Conservation (phyloP, 2,329 filamentous ascomycete genomes). For the Phialophora expanda region DNA sequence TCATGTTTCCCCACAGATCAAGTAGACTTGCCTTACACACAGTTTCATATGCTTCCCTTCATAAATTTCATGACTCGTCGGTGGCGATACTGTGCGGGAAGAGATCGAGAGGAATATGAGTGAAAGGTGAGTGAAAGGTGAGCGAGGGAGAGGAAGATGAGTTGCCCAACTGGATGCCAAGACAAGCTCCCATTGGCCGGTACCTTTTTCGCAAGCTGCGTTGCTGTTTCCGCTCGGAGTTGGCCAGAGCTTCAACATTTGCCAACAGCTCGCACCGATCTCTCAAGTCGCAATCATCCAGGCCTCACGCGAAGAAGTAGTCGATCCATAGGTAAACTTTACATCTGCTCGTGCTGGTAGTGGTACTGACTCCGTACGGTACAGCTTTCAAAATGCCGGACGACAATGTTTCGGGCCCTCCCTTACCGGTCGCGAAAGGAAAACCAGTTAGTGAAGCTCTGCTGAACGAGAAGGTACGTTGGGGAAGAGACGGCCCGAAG, state of each 20-base stretch:
- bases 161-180: not conserved
- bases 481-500: not conserved
- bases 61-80: not conserved
- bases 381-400: constrained; percentile 59
- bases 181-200: not conserved
- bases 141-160: not conserved
- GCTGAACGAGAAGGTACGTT: constrained; percentile 93
- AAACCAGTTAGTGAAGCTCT: constrained; percentile 94
- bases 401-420: constrained; percentile 60
- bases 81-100: not conserved
- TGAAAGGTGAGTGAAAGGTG: not conserved
- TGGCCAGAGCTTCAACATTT: constrained; percentile 1
- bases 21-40: not conserved
- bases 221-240: constrained; percentile 6
- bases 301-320: not conserved
- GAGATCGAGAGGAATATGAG: not conserved
- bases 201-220: constrained; percentile 6
- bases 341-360: not conserved
- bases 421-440: constrained; percentile 70
- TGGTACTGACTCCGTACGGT: not conserved
- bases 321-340: not conserved
- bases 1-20: not conserved
- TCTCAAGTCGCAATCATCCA: not conserved
- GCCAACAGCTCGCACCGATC: not conserved
- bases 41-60: not conserved